phyloP scores from a whole-genome alignment of 257 asterid genomes.

The Anisodus tanguticus region DNA sequence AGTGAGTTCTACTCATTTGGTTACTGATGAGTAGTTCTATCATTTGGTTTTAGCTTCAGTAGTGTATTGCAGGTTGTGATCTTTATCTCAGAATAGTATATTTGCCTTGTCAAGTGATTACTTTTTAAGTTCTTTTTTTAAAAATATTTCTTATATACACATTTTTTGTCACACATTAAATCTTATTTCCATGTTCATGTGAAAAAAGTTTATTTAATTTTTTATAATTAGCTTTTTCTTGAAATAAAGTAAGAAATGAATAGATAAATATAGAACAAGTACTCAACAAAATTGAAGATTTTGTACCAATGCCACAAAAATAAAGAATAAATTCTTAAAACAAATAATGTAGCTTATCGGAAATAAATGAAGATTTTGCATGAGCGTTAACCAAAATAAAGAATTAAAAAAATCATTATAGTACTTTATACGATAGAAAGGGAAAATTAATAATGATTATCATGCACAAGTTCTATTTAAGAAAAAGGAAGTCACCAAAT shows the following conservation, averaged over 20 bases:
- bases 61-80: neutral
- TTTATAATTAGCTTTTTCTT: no score
- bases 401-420: neutral
- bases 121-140: no score
- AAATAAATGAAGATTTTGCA: neutral
- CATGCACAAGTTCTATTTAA: neutral
- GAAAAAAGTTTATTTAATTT: no score
- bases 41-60: slow-evolving; percentile 20
- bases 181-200: no score
- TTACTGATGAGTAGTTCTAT: neutral
- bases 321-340: neutral
- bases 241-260: no score
- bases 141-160: no score
- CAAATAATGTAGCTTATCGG: neutral
- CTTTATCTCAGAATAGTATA: no score
- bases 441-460: neutral
- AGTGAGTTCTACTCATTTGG: neutral
- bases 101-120: no score
- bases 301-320: neutral
- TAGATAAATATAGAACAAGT: no score
- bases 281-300: neutral
- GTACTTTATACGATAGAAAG: no score
- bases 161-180: no score
- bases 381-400: neutral
- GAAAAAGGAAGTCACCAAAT: neutral